Percentiles rank a stretch among this genome's conserved stretches.
phyloP scores from a whole-genome alignment of 305 asterid species.

The Stenogyne calaminthoides region DNA sequence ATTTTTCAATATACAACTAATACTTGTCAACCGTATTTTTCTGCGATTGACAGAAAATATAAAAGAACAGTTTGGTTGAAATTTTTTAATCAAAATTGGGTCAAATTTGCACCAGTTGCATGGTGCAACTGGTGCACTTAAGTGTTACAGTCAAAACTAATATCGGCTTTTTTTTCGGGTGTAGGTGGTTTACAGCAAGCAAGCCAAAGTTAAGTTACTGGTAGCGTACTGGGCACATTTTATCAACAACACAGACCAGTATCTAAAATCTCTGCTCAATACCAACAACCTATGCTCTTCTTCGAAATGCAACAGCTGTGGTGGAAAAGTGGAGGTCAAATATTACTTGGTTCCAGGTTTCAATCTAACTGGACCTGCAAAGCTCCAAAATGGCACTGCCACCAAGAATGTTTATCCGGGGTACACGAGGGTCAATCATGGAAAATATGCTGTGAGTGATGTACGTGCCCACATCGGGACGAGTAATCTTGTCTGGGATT shows the following conservation, averaged over 20 bases:
- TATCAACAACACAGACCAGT: conserved; percentile 65
- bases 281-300: conserved; percentile 76
- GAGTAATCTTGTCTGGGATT: conserved; percentile 86
- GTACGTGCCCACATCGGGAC: conserved; percentile 81
- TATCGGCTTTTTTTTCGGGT: background rate
- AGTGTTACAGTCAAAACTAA: background rate
- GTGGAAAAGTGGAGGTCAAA: conserved; percentile 78
- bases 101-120: no score
- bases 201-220: conserved; percentile 68
- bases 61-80: no score
- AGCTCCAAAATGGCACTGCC: conserved; percentile 41
- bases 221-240: conserved; percentile 84
- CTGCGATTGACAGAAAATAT: no score
- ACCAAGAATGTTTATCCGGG: conserved; percentile 71
- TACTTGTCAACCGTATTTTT: no score
- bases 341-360: conserved; percentile 79
- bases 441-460: conserved; percentile 83
- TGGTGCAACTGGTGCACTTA: no score
- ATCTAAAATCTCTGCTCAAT: conserved; percentile 76
- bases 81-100: no score
- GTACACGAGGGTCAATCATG: conserved; percentile 84
- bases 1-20: no score
- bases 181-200: conserved; percentile 74
- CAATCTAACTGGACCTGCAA: conserved; percentile 80
- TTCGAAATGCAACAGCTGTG: conserved; percentile 62